A percentile compares a stretch with the other conserved stretches of the same genome.
phyloP scores from a whole-genome alignment of 164 flowering plant species.

The Cinnamomum chago region DNA sequence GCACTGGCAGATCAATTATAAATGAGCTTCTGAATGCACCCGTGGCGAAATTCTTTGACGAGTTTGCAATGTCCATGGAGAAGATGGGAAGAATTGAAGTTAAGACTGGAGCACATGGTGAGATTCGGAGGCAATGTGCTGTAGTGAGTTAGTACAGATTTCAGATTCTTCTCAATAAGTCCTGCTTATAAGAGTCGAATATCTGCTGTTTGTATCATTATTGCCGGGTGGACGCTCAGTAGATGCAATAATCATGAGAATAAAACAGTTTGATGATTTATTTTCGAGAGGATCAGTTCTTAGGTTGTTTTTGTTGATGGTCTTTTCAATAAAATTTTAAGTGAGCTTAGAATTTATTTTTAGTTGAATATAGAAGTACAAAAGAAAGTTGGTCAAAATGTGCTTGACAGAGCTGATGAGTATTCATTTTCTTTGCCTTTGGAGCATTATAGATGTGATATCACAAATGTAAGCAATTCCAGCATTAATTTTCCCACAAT shows the following conservation, averaged over 20 bases:
- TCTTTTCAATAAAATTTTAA: too few species aligned
- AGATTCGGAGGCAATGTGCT: constrained; percentile 30
- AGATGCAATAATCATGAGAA: background rate
- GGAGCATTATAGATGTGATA: constrained; percentile 1
- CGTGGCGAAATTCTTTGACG: constrained; percentile 26
- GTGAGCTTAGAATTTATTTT: too few species aligned
- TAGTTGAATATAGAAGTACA: too few species aligned
- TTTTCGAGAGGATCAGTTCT: background rate
- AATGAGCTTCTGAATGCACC: constrained; percentile 20
- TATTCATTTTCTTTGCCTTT: too few species aligned
- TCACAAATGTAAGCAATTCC: too few species aligned
- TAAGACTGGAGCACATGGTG: constrained; percentile 23
- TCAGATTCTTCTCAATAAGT: constrained; percentile 14
- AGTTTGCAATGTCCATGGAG: constrained; percentile 45
- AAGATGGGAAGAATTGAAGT: constrained; percentile 31
- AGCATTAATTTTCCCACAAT: too few species aligned
- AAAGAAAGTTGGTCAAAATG: too few species aligned
- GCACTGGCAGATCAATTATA: constrained; percentile 27
- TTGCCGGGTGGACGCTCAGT: background rate
- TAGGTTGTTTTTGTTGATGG: background rate
- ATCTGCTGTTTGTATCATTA: background rate
- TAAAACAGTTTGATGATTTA: constrained; percentile 1
- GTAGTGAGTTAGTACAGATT: constrained; percentile 22
- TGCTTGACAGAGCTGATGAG: too few species aligned
- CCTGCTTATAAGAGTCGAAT: background rate